Evolutionary conservation across 257 asterid genomes (phyloP).

Genomic region (Cynanchum wilfordii): DNA sequence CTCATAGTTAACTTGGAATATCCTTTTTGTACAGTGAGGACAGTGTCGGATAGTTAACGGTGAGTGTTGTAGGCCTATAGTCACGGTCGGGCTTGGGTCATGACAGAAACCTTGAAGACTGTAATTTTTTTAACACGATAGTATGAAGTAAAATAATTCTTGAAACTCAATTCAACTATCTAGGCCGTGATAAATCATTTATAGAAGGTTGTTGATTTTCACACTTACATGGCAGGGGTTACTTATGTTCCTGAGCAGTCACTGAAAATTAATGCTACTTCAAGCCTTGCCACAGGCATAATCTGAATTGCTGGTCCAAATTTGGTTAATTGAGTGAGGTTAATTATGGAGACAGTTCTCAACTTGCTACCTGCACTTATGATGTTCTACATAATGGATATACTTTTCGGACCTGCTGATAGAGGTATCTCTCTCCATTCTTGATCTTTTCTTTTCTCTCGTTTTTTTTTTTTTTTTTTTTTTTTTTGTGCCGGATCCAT

Average conservation of each 20-base stretch:
- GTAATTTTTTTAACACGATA: too few species aligned
- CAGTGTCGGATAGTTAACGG: too few species aligned
- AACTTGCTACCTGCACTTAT: not conserved
- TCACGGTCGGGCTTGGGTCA: too few species aligned
- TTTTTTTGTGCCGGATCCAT: not conserved
- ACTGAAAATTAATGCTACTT: constrained; percentile 80
- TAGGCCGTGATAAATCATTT: not conserved
- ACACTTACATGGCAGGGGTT: constrained; percentile 41
- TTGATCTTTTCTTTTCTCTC: not conserved
- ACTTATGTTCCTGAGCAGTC: constrained; percentile 86
- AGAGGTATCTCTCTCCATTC: constrained; percentile 2
- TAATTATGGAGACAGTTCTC: not conserved
- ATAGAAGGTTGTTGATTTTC: not conserved
- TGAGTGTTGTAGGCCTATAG: too few species aligned
- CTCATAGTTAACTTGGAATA: too few species aligned
- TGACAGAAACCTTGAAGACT: too few species aligned
- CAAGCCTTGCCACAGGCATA: constrained; percentile 77
- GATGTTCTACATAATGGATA: not conserved
- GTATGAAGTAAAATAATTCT: not conserved
- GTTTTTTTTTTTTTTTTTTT: not conserved
- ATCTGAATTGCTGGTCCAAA: constrained; percentile 28
- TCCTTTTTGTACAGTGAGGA: too few species aligned
- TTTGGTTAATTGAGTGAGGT: not conserved
- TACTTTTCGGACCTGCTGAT: not conserved
- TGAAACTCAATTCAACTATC: constrained; percentile 1